Conservation (phyloP, 75 land plant species). For the Selaginella moellendorffii region DNA sequence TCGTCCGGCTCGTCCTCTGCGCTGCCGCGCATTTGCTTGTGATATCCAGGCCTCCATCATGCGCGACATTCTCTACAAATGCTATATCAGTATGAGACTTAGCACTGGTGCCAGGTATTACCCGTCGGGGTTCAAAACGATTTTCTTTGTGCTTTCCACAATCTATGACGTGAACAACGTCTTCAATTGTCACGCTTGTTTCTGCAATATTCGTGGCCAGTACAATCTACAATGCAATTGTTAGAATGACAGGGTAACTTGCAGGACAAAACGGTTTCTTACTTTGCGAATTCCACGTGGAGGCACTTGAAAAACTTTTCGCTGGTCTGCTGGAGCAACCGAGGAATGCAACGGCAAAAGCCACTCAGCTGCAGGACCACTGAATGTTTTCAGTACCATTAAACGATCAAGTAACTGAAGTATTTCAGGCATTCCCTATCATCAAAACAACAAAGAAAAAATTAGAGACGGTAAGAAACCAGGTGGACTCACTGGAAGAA, state of each 20-base stretch:
- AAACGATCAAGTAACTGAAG: constrained; percentile 41
- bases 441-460: too few species aligned
- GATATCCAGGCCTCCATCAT: constrained; percentile 95
- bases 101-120: constrained; percentile 10
- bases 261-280: too few species aligned
- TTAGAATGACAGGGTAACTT: too few species aligned
- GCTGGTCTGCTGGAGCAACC: constrained; percentile 54
- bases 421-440: constrained; percentile 83
- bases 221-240: too few species aligned
- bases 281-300: constrained; percentile 69
- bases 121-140: constrained; percentile 85
- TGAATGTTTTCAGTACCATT: constrained; percentile 50
- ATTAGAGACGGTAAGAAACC: too few species aligned
- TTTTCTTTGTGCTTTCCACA: constrained; percentile 93
- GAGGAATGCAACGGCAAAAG: constrained; percentile 79
- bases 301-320: constrained; percentile 52
- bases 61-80: constrained; percentile 61
- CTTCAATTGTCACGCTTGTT: constrained; percentile 89
- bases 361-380: constrained; percentile 76
- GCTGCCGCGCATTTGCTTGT: constrained; percentile 81
- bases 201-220: constrained; percentile 90
- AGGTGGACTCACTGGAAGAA: constrained; percentile 79
- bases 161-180: constrained; percentile 85
- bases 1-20: constrained; percentile 92
- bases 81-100: not conserved